These are phyloP conservation scores for Phytopythium chamaehyphon DNA, from an alignment of 352 stramenopile genomes.

Conservation along the genomic window DNA sequence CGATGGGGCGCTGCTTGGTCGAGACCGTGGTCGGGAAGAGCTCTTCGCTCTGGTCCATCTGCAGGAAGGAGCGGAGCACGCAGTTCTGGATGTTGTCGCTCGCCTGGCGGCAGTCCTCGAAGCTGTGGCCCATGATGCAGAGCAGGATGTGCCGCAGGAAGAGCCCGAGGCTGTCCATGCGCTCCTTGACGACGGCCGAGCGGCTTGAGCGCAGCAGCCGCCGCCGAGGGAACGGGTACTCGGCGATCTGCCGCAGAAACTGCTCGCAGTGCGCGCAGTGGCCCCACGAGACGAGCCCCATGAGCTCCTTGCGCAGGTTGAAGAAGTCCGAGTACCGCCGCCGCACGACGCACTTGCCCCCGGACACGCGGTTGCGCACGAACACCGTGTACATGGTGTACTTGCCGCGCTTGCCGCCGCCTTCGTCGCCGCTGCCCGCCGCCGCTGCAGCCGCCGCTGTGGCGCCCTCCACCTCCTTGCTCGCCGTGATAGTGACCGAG, in stretches of 20 bases:
- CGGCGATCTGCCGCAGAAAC: constrained; percentile 61
- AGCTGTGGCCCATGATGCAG: constrained; percentile 64
- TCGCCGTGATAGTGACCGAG: constrained; percentile 58
- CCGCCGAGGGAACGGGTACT: constrained; percentile 77
- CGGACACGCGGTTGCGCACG: constrained; percentile 67
- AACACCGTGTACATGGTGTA: constrained; percentile 87
- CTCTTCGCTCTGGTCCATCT: constrained; percentile 55
- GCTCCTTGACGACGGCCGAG: constrained; percentile 70
- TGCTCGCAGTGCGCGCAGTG: constrained; percentile 67
- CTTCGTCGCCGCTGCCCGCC: constrained; percentile 8
- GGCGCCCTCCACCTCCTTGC: constrained; percentile 40
- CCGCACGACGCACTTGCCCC: constrained; percentile 69
- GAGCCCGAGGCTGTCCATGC: constrained; percentile 77
- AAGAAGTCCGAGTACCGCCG: constrained; percentile 87
- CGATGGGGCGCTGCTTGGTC: constrained; percentile 52
- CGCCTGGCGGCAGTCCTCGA: constrained; percentile 63
- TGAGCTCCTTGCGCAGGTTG: constrained; percentile 78
- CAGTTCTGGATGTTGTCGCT: constrained; percentile 64
- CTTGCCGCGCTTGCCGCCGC: constrained; percentile 42
- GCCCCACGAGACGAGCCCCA: constrained; percentile 73
- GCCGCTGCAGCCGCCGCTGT: constrained; percentile 12
- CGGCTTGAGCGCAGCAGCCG: constrained; percentile 70
- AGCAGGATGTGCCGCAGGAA: constrained; percentile 77
- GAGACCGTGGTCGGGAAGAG: constrained; percentile 50
- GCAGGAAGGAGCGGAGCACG: constrained; percentile 71